These are phyloP conservation scores for Alternaria atra DNA, from an alignment of 2,329 filamentous ascomycete genomes.

Conservation along the genomic window DNA sequence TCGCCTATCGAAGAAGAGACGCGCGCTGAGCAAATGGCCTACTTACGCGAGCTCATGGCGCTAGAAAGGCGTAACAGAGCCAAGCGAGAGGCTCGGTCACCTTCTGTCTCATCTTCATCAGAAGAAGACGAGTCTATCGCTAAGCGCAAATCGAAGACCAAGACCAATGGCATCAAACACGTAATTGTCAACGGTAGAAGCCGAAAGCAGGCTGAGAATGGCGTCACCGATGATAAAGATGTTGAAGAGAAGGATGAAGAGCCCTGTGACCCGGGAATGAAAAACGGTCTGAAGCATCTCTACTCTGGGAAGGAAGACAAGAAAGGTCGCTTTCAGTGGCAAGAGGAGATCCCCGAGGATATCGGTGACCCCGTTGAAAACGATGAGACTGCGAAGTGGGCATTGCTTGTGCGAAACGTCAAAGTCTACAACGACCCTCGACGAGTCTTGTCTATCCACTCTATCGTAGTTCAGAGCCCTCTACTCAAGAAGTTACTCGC, in stretches of 20 bases:
- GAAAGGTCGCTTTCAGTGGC: conserved; percentile 47
- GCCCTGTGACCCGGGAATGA: conserved; percentile 48
- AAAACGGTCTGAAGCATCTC: conserved; percentile 56
- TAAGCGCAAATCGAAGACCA: neutral
- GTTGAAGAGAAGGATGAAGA: conserved; percentile 22
- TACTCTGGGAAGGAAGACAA: conserved; percentile 59
- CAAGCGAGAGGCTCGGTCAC: neutral
- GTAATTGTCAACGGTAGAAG: conserved; percentile 23
- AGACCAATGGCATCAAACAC: conserved; percentile 22
- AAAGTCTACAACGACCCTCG: conserved; percentile 60
- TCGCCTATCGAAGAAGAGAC: conserved; percentile 5
- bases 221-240: neutral
- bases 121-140: neutral
- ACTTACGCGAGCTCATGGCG: neutral
- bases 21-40: neutral
- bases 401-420: conserved; percentile 56
- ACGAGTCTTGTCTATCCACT: conserved; percentile 69
- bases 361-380: conserved; percentile 61
- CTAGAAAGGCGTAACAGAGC: neutral
- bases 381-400: conserved; percentile 68
- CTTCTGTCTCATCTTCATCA: conserved; percentile 13
- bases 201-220: neutral
- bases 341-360: conserved; percentile 46
- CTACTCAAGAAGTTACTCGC: conserved; percentile 67
- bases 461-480: conserved; percentile 72